Conservation (phyloP, 371 early-diverging fungal genomes). For the Apophysomyces variabilis region DNA sequence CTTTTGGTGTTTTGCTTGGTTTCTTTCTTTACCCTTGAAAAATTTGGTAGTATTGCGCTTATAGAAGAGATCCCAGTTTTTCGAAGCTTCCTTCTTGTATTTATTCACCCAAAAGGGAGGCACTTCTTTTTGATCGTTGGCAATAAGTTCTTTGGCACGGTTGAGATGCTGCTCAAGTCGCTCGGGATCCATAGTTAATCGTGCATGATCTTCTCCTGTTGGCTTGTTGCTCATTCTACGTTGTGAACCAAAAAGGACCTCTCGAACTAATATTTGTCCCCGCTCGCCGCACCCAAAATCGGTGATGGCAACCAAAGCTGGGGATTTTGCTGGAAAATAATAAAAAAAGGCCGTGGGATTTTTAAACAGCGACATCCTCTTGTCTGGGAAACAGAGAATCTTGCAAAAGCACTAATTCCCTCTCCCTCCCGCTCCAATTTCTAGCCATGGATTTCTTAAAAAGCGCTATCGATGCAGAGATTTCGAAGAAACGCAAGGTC, state of each 20-base stretch:
- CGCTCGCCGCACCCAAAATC: too few species aligned
- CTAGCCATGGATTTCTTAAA: slow-evolving; percentile 68
- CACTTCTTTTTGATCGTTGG: slow-evolving; percentile 66
- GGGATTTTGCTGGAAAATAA: too few species aligned
- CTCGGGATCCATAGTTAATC: slow-evolving; percentile 39
- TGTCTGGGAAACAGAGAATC: too few species aligned
- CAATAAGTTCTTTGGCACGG: slow-evolving; percentile 66
- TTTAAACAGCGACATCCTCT: too few species aligned
- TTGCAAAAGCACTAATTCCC: not conserved
- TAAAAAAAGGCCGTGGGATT: too few species aligned
- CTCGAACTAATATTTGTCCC: too few species aligned
- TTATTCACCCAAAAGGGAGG: slow-evolving; percentile 82
- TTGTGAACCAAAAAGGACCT: too few species aligned
- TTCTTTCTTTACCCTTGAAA: slow-evolving; percentile 68
- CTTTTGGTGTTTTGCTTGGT: too few species aligned
- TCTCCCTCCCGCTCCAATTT: not conserved
- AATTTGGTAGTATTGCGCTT: slow-evolving; percentile 91
- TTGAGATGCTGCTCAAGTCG: slow-evolving; percentile 54
- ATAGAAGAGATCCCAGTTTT: slow-evolving; percentile 91
- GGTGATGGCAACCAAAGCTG: too few species aligned
- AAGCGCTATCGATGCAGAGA: slow-evolving; percentile 65
- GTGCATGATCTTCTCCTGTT: slow-evolving; percentile 29
- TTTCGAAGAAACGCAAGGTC: slow-evolving; percentile 68
- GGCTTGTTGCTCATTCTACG: not conserved
- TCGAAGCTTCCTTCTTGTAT: slow-evolving; percentile 82